Conservation (phyloP, 306 rosid genomes). For the Fragaria vesca region DNA sequence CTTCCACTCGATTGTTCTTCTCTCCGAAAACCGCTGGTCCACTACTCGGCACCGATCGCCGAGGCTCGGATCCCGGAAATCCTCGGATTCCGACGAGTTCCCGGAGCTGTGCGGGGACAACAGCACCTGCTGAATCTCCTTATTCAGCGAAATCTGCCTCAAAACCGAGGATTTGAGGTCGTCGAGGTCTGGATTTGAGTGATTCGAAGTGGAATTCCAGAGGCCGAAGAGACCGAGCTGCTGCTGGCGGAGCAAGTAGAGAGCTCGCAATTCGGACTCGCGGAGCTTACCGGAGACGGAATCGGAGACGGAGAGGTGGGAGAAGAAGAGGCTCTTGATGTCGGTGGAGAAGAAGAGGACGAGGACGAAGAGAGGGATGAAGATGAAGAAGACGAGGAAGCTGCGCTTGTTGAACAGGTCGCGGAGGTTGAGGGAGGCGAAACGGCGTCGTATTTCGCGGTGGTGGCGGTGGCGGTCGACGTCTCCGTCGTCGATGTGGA, state of each 20-base stretch:
- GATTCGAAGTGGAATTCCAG: constrained; percentile 45
- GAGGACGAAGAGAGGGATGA: constrained; percentile 42
- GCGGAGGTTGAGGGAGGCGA: constrained; percentile 24
- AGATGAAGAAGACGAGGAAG: constrained; percentile 36
- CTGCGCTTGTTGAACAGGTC: constrained; percentile 41
- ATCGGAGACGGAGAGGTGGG: constrained; percentile 36
- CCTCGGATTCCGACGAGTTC: constrained; percentile 32
- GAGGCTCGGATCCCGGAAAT: constrained; percentile 39
- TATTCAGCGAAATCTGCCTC: constrained; percentile 66
- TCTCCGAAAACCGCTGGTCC: constrained; percentile 55
- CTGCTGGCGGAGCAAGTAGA: constrained; percentile 64
- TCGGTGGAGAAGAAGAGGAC: constrained; percentile 45
- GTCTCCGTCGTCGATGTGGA: constrained; percentile 50
- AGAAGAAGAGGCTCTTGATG: constrained; percentile 46
- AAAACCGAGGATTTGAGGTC: constrained; percentile 57
- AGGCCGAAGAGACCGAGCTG: constrained; percentile 50
- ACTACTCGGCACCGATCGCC: constrained; percentile 56
- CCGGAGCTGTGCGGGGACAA: constrained; percentile 57
- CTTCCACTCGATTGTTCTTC: constrained; percentile 81
- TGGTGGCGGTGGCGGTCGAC: constrained; percentile 9
- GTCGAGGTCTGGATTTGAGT: constrained; percentile 27
- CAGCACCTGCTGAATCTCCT: constrained; percentile 68
- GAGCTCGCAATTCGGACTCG: constrained; percentile 84
- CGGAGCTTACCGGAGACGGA: constrained; percentile 50
- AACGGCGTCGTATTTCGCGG: constrained; percentile 36